Evolutionary conservation across 768 basidiomycete genomes (phyloP).

Genomic region (Thelephora ganbajun): DNA sequence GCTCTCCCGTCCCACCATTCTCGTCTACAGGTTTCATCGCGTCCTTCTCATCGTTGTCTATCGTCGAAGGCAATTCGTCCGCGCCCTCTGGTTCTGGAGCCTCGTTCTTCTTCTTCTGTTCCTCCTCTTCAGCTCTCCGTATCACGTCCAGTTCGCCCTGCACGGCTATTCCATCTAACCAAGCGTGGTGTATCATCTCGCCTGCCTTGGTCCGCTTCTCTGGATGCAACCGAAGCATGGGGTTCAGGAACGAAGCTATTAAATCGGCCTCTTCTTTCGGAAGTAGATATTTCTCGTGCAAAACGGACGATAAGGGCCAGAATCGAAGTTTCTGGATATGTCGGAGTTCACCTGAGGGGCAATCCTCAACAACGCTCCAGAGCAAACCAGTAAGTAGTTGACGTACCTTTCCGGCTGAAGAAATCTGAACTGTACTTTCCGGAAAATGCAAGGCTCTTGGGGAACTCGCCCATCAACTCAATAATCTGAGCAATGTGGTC

Average conservation of each 20-base stretch:
- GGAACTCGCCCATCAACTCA: slow-evolving; percentile 87
- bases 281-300: slow-evolving; percentile 95
- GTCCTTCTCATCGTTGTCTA: slow-evolving; percentile 24
- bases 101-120: slow-evolving; percentile 20
- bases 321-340: slow-evolving; percentile 90
- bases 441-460: slow-evolving; percentile 65
- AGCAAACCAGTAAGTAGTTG: neutral
- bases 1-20: slow-evolving; percentile 10
- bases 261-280: slow-evolving; percentile 68
- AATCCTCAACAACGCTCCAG: neutral
- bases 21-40: slow-evolving; percentile 74
- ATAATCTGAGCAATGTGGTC: slow-evolving; percentile 97
- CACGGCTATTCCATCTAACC: slow-evolving; percentile 76
- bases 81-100: slow-evolving; percentile 24
- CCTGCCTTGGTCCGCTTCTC: slow-evolving; percentile 79
- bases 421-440: slow-evolving; percentile 93
- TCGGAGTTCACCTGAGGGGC: slow-evolving; percentile 59
- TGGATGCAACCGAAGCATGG: slow-evolving; percentile 84
- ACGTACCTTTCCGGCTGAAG: slow-evolving; percentile 87
- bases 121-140: slow-evolving; percentile 44
- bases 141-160: slow-evolving; percentile 86
- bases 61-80: slow-evolving; percentile 4
- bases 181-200: slow-evolving; percentile 77
- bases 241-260: slow-evolving; percentile 68
- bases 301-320: slow-evolving; percentile 73